Base-by-base conservation (phyloP, 2,329 filamentous ascomycete genomes). In the Ascochyta rabiei region DNA sequence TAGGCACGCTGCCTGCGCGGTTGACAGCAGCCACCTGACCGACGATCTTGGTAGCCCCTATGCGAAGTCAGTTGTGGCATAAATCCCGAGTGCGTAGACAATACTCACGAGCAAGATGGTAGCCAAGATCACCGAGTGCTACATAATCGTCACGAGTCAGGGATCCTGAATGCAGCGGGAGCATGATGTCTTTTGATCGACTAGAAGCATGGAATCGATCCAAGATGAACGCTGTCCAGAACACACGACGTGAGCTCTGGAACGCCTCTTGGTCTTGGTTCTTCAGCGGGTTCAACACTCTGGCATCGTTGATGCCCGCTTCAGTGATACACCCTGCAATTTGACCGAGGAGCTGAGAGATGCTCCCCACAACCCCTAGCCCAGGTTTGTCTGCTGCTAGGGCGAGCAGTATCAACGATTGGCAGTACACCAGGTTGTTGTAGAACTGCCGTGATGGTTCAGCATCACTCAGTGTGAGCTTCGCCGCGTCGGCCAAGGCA, bases 151-250 rank as follows among this genome's bases (percentile, higher is more conserved):
- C 70, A 8, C 70, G 64, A 21, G 71, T 70, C 6, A 73, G 56
- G 18, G 64, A 65, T 8, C 71, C 67, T 28, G 63, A 62, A 33
- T 71, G 63, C 21, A 70, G 48, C 6, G 72, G 70, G 31, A 76
- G 53, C 42, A 71, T 61, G 16, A 71, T 66, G 37, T 73, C 68
- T 31, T 68, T 74, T 7, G 64, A 68, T 33, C 68, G 64, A 50
- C 68, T 68, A 40, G 72, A 69, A 12, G 73, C 71, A 46, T 75
- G 67, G 39, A 74, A 75, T 19, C 72, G 69, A 43, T 75, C 74
- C n/a, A 75, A 37, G 26, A 74, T 73, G 44, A 75, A 68, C 1
- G 71, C 60, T 31, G 69, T 62, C 72, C 72, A 75, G 48, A 74
- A 75, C 2, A 73, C 63, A 42, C 72, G 72, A 2, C 74, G 68